Evolutionary conservation across 2,329 filamentous ascomycete species (phyloP).

Genomic region (Aspergillus brunneoviolaceus): DNA sequence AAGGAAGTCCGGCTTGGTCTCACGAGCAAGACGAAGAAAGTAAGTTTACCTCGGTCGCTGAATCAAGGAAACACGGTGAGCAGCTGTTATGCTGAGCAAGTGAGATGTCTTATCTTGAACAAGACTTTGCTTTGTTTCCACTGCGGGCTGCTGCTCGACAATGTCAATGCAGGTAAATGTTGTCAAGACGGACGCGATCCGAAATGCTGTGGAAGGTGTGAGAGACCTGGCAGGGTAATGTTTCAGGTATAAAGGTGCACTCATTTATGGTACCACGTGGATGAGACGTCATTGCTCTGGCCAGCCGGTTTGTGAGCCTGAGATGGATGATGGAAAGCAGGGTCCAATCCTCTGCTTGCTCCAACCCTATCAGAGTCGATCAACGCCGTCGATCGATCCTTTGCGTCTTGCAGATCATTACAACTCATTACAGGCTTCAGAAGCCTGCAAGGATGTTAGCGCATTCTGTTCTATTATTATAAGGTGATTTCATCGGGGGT

Average conservation of each 20-base stretch:
- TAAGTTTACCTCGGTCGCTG: background rate
- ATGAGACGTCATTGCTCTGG: background rate
- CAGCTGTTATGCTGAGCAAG: background rate
- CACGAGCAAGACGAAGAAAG: background rate
- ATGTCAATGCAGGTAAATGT: background rate
- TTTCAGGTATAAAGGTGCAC: background rate
- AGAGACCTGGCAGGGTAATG: background rate
- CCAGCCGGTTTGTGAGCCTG: background rate
- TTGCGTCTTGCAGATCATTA: background rate
- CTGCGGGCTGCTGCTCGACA: too few relatives aligned
- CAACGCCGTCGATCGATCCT: background rate
- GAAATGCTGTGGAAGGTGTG: background rate
- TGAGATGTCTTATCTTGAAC: background rate
- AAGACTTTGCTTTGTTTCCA: too few relatives aligned
- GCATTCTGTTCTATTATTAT: background rate
- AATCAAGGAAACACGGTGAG: background rate
- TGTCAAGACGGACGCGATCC: background rate
- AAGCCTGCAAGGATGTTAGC: background rate
- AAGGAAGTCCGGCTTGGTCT: background rate
- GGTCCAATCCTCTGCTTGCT: background rate
- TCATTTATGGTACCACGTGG: background rate
- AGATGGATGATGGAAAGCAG: background rate
- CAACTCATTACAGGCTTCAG: background rate
- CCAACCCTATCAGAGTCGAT: background rate
- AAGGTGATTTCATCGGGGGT: background rate